These are phyloP conservation scores for Populus simonii DNA, from an alignment of 345 rosid species.

Conservation along the genomic window DNA sequence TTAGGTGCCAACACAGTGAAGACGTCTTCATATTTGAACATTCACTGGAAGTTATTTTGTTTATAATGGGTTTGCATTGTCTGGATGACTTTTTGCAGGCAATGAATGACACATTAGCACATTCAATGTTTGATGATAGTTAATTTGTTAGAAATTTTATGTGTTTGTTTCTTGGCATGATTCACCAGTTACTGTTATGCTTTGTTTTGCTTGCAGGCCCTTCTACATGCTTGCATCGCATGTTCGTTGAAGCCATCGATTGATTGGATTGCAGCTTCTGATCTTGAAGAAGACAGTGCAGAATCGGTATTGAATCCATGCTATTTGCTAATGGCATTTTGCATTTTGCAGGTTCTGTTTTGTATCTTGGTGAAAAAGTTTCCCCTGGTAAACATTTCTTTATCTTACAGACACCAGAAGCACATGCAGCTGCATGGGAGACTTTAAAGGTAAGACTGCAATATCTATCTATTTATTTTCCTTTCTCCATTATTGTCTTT, in stretches of 20 bases:
- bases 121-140: neutral
- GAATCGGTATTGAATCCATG: conserved; percentile 21
- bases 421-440: conserved; percentile 37
- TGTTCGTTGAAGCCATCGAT: conserved; percentile 34
- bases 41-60: neutral
- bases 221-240: conserved; percentile 33
- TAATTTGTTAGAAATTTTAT: neutral
- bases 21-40: neutral
- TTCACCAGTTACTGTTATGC: neutral
- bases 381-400: neutral
- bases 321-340: conserved; percentile 3
- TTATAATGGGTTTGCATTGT: neutral
- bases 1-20: neutral
- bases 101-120: neutral
- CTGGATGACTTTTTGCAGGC: neutral
- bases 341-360: neutral
- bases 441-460: conserved; percentile 25
- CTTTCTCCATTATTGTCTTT: neutral
- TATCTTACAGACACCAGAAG: conserved; percentile 31
- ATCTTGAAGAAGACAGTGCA: conserved; percentile 37
- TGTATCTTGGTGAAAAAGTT: neutral
- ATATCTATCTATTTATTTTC: neutral
- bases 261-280: conserved; percentile 41
- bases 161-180: neutral
- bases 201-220: conserved; percentile 25